phyloP scores from a whole-genome alignment of 2,329 filamentous ascomycete genomes.

The Lithohypha guttulata region DNA sequence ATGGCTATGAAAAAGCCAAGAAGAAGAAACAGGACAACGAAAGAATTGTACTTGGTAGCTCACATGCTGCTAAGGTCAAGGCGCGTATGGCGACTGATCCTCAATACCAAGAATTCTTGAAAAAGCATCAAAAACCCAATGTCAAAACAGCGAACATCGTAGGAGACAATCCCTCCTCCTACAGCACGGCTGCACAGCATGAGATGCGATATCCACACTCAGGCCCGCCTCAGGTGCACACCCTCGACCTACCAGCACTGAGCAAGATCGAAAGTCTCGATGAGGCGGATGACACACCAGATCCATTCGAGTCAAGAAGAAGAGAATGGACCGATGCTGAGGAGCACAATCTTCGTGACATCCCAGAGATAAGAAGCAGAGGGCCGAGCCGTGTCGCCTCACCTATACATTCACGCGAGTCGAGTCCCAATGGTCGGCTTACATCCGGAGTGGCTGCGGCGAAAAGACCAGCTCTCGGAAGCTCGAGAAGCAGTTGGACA shows the following conservation, averaged over 20 bases:
- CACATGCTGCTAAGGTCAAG: no score
- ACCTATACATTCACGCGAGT: constrained; percentile 1
- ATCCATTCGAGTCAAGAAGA: constrained; percentile 13
- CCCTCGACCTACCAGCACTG: constrained; percentile 12
- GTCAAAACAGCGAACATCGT: constrained; percentile 3
- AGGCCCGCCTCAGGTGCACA: constrained; percentile 13
- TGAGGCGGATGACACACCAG: constrained; percentile 16
- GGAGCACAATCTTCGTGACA: constrained; percentile 4
- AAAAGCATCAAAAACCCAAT: constrained; percentile 1
- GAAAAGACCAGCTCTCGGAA: background rate
- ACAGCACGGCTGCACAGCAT: constrained; percentile 13
- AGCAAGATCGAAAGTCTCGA: constrained; percentile 17
- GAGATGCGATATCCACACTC: constrained; percentile 19
- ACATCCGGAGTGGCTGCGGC: background rate
- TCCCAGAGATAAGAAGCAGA: constrained; percentile 1
- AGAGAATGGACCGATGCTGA: constrained; percentile 13
- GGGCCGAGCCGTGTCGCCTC: background rate
- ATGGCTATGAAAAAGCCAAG: no score
- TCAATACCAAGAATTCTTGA: constrained; percentile 1
- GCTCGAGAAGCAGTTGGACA: background rate
- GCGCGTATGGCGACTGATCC: constrained; percentile 7
- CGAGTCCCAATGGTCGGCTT: constrained; percentile 4
- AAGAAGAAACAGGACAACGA: no score
- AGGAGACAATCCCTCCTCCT: background rate
- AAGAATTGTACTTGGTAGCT: no score